phyloP scores from a whole-genome alignment of 2,329 filamentous ascomycete species.

The Fusarium zealandicum region DNA sequence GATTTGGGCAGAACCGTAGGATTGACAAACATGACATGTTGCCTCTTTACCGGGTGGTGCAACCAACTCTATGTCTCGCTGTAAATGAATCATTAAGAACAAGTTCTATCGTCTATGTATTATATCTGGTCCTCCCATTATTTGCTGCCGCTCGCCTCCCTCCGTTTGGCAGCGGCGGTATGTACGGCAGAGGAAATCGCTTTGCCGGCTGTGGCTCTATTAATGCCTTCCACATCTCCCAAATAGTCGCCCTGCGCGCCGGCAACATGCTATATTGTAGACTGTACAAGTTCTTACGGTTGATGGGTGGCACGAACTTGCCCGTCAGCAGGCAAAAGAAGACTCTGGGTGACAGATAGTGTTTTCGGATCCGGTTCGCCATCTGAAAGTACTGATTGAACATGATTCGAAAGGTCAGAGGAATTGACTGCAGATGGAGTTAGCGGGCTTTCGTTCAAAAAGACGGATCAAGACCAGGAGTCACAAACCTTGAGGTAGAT shows the following conservation, averaged over 20 bases:
- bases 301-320: conserved; percentile 92
- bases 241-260: conserved; percentile 77
- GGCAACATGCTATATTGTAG: conserved; percentile 98
- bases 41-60: no score
- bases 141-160: conserved; percentile 41
- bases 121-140: conserved; percentile 41
- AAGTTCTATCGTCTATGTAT: conserved; percentile 8
- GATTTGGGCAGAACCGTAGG: no score
- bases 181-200: conserved; percentile 47
- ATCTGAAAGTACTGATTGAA: conserved; percentile 98
- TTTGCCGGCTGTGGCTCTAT: conserved; percentile 59
- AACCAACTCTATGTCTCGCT: neutral
- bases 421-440: conserved; percentile 70
- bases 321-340: conserved; percentile 88
- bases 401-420: conserved; percentile 89
- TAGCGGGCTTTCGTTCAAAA: neutral
- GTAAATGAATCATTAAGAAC: conserved; percentile 12
- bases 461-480: no score
- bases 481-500: conserved; percentile 79
- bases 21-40: no score
- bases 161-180: conserved; percentile 45
- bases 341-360: conserved; percentile 90
- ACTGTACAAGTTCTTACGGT: conserved; percentile 92
- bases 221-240: conserved; percentile 83
- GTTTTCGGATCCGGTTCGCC: conserved; percentile 87